phyloP scores from a whole-genome alignment of 2,329 filamentous ascomycete species.

The Sporothrix humicola region DNA sequence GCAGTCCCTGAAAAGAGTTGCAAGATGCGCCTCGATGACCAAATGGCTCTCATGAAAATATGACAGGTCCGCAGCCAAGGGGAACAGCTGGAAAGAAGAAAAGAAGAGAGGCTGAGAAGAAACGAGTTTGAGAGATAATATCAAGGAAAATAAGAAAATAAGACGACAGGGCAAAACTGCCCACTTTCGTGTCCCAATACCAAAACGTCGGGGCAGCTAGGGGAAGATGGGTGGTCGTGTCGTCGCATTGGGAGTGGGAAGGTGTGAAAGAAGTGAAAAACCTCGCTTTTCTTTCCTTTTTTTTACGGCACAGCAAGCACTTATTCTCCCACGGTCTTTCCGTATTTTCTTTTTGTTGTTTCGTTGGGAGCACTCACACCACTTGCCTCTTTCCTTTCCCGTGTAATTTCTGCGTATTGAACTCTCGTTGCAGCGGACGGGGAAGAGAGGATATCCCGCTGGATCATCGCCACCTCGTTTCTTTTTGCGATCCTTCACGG shows the following conservation, averaged over 20 bases:
- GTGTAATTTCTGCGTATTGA: background rate
- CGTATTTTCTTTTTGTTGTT: background rate
- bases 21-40: too few species aligned
- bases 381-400: background rate
- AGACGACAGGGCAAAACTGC: too few species aligned
- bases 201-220: constrained; percentile 18
- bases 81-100: background rate
- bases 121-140: background rate
- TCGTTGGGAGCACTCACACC: too few species aligned
- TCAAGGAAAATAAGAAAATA: background rate
- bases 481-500: background rate
- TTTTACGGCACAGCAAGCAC: too few species aligned
- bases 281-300: background rate
- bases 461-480: constrained; percentile 2
- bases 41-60: too few species aligned
- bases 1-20: background rate
- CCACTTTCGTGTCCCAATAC: constrained; percentile 9
- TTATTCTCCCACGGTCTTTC: background rate
- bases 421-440: background rate
- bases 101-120: background rate
- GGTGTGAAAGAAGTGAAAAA: background rate
- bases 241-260: constrained; percentile 2
- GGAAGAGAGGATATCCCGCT: background rate
- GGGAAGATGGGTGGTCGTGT: background rate
- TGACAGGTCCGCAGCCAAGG: background rate